A percentile compares a stretch with the other conserved stretches of the same genome.
Evolutionary conservation across 768 basidiomycete species (phyloP).

Genomic region (Kwoniella bestiolae): DNA sequence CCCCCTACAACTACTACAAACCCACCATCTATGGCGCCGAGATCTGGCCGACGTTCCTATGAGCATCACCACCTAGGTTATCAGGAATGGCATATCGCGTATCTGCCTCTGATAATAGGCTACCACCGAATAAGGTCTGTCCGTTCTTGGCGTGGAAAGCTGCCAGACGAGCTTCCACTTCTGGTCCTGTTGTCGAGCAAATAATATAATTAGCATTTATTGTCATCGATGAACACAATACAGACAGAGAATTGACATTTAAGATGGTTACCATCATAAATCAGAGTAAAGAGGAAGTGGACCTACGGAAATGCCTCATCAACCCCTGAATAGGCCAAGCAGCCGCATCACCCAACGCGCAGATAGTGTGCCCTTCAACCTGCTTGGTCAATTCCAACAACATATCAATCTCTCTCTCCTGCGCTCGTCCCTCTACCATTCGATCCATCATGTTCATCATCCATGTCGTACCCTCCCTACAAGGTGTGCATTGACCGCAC

Average conservation of each 20-base stretch:
- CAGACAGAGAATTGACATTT: too few relatives aligned
- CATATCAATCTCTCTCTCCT: slow-evolving; percentile 96
- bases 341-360: slow-evolving; percentile 93
- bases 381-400: slow-evolving; percentile 94
- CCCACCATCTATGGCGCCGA: slow-evolving; percentile 5
- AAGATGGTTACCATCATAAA: not conserved
- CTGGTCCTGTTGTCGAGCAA: slow-evolving; percentile 62
- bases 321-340: slow-evolving; percentile 99
- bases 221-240: too few relatives aligned
- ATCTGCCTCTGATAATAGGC: slow-evolving; percentile 59
- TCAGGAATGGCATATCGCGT: slow-evolving; percentile 52
- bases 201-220: not conserved
- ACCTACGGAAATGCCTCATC: slow-evolving; percentile 87
- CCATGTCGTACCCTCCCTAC: slow-evolving; percentile 79
- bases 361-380: slow-evolving; percentile 95
- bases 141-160: slow-evolving; percentile 76
- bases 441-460: slow-evolving; percentile 99
- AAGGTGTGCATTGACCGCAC: slow-evolving; percentile 95
- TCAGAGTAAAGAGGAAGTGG: slow-evolving; percentile 1
- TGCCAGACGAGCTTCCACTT: slow-evolving; percentile 85
- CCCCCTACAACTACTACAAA: too few relatives aligned
- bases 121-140: slow-evolving; percentile 85
- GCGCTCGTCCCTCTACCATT: slow-evolving; percentile 87
- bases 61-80: slow-evolving; percentile 51
- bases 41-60: slow-evolving; percentile 32